Evolutionary conservation across 1,284 basidiomycete species (phyloP), one percentile per base, ranked within the genome.

Genomic region (Sanghuangporus baumii): DNA sequence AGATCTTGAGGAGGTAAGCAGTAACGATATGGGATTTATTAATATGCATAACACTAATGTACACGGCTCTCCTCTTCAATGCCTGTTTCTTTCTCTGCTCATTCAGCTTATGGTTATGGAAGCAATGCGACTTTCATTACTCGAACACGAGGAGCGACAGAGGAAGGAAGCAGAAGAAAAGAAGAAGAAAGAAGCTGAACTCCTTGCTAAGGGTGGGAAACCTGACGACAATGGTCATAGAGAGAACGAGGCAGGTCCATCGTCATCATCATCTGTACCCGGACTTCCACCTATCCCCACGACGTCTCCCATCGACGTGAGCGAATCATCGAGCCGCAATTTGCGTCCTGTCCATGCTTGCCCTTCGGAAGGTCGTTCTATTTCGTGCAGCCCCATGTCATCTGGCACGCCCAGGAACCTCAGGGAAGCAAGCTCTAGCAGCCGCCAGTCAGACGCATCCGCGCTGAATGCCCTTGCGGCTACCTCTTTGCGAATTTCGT

Each of bases 71-170:
- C 23, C 26, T 31, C 16, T 34, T 16, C 47, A 23, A 41, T 55
- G 34, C 52, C 38, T 31, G 26, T 20, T 61, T 64, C 40, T 12
- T 36, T 37, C 65, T 20, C 34, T 47, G 26, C 37, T 65, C 68
- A 36, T 69, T 68, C 69, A 98, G 91, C 78, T 98, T 55, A 98
- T 99, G 96, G 81, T 99, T 60, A 96, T 96, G 93, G 96, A 99
- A 76, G 97, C 96, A 1, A 98, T 99, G 95, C 87, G 96, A 48
- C 78, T 98, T 62, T 97, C 94, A 51, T 79, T 98, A 67, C 74
- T 97, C 59, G 96, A 99, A 68, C 94, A 98, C 67, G 89, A 92
- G 74, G 88, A 88, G 67, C 88, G 89, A 60, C 88, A 91, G 69
- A 79, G 82, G 67, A 85, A 84, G 68, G 83, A 89, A 69, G 81